phyloP scores from a whole-genome alignment of 179 eudicot genomes.

The Beta macrorhiza region DNA sequence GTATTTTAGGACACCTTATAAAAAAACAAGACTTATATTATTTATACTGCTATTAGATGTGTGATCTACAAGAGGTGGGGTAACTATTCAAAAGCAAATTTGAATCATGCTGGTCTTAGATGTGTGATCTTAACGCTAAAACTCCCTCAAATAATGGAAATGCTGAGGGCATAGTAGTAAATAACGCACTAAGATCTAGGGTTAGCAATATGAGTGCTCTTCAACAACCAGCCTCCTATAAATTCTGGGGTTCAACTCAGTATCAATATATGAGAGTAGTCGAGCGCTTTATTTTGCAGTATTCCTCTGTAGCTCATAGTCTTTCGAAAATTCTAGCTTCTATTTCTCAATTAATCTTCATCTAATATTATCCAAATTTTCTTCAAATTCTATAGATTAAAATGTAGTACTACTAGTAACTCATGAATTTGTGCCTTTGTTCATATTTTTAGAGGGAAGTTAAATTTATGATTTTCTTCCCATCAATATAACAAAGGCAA shows the following conservation, averaged over 20 bases:
- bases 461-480: constrained; percentile 6
- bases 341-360: background rate
- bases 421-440: constrained; percentile 12
- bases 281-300: too few relatives aligned
- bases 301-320: too few relatives aligned
- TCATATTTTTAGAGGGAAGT: background rate
- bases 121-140: too few relatives aligned
- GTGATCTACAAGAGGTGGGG: too few relatives aligned
- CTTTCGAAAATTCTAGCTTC: too few relatives aligned
- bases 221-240: background rate
- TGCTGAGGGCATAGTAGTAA: background rate
- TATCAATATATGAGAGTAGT: too few relatives aligned
- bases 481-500: constrained; percentile 33
- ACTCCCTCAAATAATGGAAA: background rate
- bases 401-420: background rate
- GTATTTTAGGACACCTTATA: too few relatives aligned
- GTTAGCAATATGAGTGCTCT: background rate
- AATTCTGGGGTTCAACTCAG: background rate
- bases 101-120: too few relatives aligned
- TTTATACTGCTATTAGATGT: too few relatives aligned
- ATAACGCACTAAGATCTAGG: background rate
- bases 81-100: too few relatives aligned
- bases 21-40: too few relatives aligned
- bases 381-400: background rate
- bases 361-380: background rate